Base-by-base conservation (phyloP, 2,329 filamentous ascomycete genomes). In the Colletotrichum nymphaeae region DNA sequence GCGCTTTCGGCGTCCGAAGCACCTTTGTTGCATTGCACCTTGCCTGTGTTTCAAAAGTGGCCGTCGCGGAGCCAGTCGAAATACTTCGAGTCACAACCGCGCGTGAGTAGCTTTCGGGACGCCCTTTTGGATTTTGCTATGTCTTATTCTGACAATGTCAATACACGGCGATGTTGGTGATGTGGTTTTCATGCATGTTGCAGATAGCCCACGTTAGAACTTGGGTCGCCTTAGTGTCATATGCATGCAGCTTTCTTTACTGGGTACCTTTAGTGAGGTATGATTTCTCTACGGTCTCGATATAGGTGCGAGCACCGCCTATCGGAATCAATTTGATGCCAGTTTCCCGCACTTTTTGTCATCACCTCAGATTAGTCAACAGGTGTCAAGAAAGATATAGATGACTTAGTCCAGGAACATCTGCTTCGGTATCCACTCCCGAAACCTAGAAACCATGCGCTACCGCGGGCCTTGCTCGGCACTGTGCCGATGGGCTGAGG, bases 371-470 rank as follows among this genome's bases (percentile, higher is more conserved):
- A 42, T n/a, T 32, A 60, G 57, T 55, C 12, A 55, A 55, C 24
- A n/a, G 3, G 35, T 22, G 42, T 22, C 42, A 49, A n/a, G 42
- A 49, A 49, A 49, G 16, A 22, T 49, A n/a, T 49, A 49, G 16
- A 22, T 49, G 19, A 49, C 42, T 49, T 49, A 49, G 42, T 22
- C 42, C 42, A 49, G 19, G 28, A 35, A 56, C 22, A 46, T 56
- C 46, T 64, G 57, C 62, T 24, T 8, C 5, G 19, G 64, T 56
- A 52, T 62, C 63, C 69, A 72, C 63, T 42, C 14, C 37, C 56
- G 63, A 69, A 69, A 72, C 58, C 24, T 63, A 46, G 19, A 24
- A 52, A 42, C 65, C 58, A 53, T 63, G 58, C 58, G 14, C 55
- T 52, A 22, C 37, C 37, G 14, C 8, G n/a, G 57, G 35, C 28